A percentile compares a stretch with the other conserved stretches of the same genome.
These are phyloP conservation scores for Phytophthora colocasiae DNA, from an alignment of 352 stramenopile species.

Conservation along the genomic window DNA sequence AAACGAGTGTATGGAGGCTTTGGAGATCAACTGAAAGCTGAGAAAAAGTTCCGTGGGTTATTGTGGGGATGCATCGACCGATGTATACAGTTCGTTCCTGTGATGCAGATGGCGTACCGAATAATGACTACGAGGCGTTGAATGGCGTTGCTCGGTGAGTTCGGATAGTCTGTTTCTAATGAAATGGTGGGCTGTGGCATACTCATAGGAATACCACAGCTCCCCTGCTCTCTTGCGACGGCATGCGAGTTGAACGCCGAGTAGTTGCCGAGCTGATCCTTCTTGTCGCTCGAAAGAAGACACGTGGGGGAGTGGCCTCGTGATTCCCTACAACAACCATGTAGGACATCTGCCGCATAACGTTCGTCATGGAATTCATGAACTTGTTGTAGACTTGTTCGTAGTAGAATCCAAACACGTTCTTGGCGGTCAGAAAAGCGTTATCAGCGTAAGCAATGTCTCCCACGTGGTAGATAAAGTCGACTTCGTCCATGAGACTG, in stretches of 20 bases:
- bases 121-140: conserved; percentile 29
- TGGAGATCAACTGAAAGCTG: conserved; percentile 55
- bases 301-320: conserved; percentile 52
- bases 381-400: conserved; percentile 67
- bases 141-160: conserved; percentile 39
- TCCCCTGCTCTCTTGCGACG: conserved; percentile 41
- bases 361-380: conserved; percentile 60
- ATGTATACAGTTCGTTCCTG: conserved; percentile 52
- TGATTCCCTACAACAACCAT: conserved; percentile 83
- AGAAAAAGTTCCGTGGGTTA: conserved; percentile 52
- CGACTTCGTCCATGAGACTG: conserved; percentile 23
- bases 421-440: no score
- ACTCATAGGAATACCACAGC: conserved; percentile 56
- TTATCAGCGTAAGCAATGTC: conserved; percentile 43
- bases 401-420: conserved; percentile 48
- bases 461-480: conserved; percentile 44
- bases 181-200: conserved; percentile 61
- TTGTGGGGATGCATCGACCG: conserved; percentile 60
- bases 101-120: conserved; percentile 21
- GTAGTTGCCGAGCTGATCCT: conserved; percentile 55
- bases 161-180: conserved; percentile 65
- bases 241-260: conserved; percentile 61
- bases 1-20: conserved; percentile 39
- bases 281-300: conserved; percentile 27
- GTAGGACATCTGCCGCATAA: conserved; percentile 57